Evolutionary conservation across 345 rosid genomes (phyloP).

Genomic region (Dipteronia sinensis): DNA sequence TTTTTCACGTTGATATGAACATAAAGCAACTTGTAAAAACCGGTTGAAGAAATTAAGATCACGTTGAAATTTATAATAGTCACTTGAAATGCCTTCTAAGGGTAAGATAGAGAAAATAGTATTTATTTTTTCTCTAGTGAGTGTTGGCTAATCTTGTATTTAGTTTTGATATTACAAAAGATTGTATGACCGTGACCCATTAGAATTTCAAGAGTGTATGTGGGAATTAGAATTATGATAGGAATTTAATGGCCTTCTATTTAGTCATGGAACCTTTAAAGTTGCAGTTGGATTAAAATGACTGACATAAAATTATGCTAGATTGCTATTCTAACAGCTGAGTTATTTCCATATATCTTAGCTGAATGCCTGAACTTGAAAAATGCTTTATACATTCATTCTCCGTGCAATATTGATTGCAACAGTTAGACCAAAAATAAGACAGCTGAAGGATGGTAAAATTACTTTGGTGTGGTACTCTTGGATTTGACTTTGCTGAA

Average conservation of each 20-base stretch:
- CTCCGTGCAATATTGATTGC: background rate
- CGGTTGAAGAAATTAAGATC: background rate
- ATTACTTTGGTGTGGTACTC: background rate
- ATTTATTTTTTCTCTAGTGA: background rate
- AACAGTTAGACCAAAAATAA: background rate
- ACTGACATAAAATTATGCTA: background rate
- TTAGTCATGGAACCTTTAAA: background rate
- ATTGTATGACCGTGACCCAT: background rate
- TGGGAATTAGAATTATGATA: background rate
- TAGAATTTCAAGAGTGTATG: background rate
- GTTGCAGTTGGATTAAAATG: background rate
- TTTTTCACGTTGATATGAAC: background rate
- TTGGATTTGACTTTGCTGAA: background rate
- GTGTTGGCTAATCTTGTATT: background rate
- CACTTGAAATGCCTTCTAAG: too few relatives aligned
- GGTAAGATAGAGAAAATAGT: background rate
- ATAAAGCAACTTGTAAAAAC: background rate
- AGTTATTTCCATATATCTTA: background rate
- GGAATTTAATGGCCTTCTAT: background rate
- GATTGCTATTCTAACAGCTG: background rate
- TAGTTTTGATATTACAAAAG: background rate
- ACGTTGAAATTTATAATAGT: background rate
- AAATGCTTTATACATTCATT: background rate
- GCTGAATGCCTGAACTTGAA: background rate
- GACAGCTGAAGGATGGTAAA: background rate